Evolutionary conservation across 176 grass and related monocot genomes (phyloP), one percentile per base, ranked within the genome.

Genomic region (Secale cereale): DNA sequence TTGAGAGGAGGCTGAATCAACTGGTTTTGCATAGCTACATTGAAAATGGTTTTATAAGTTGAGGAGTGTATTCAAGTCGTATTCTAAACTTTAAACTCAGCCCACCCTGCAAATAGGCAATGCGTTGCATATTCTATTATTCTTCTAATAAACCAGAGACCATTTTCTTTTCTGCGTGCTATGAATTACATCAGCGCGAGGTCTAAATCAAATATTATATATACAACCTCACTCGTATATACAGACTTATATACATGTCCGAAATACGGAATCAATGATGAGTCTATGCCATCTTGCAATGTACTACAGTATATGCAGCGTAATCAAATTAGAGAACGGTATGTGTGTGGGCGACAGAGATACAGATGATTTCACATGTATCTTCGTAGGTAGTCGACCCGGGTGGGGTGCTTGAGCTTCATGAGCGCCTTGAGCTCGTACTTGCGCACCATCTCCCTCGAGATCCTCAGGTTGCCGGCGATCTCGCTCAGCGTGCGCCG

Each of bases 371-470:
- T 39, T 97, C 88, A 95, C 75, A 98, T 77, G 81, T 95, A 89
- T 81, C 90, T 90, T 70, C 93, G 89, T 16, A 98, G 87, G 85
- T 98, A 98, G 2, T 95, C 93, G 20, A 98, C 89, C 10, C 96
- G 78, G 0, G 93, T 84, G 2, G 96, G 96, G 82, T 98, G 96
- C 57, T 95, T 98, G 65, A 98, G 93, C 91, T 98, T 98, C 87
- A 98, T 94, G 26, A 98, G 88, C 29, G 93, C 96, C 91, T 98
- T 98, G 75, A 98, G 66, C 87, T 98, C 96, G 71, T 98, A 80
- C 83, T 98, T 95, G 70, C 96, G 86, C 12, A 93, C 96, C 96
- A 95, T 95, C 75, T 98, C 93, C 81, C 91, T 88, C 0, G 96
- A 95, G 78, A 98, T 98, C 59, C 50, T 93, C 22, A 98, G 91